phyloP scores from a whole-genome alignment of 148 eudicot species.

The Rhododendron ovatum region DNA sequence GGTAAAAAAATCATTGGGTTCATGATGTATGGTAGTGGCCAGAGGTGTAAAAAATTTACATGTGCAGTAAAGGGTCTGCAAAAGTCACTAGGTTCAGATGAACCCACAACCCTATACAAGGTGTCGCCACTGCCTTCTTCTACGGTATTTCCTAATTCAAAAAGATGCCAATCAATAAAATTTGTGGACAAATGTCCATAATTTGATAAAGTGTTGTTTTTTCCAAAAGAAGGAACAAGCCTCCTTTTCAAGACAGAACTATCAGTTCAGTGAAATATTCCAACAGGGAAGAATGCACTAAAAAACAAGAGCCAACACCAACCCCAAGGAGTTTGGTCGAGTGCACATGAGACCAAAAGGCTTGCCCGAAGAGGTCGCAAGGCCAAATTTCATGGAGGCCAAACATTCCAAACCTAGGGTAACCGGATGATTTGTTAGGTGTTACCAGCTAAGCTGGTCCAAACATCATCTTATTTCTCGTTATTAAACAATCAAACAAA shows the following conservation, averaged over 20 bases:
- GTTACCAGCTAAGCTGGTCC: too few relatives aligned
- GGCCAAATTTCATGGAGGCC: too few relatives aligned
- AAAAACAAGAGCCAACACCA: background rate
- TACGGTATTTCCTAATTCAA: background rate
- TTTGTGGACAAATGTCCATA: background rate
- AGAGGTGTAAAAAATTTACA: too few relatives aligned
- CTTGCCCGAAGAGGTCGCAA: background rate
- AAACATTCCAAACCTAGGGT: background rate
- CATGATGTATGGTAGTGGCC: too few relatives aligned
- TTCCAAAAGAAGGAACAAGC: background rate
- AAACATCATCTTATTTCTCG: too few relatives aligned
- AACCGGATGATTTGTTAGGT: background rate
- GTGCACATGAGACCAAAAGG: background rate
- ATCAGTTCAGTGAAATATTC: background rate
- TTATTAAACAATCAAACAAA: too few relatives aligned
- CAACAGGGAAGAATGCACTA: background rate
- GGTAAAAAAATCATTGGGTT: too few relatives aligned
- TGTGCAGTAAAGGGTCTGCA: too few relatives aligned
- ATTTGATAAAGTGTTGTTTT: background rate
- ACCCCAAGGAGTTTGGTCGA: background rate
- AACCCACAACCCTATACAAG: too few relatives aligned
- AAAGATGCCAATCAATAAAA: background rate
- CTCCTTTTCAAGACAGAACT: background rate
- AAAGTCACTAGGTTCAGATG: too few relatives aligned
- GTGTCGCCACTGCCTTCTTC: background rate